Conservation (phyloP, 257 asterid genomes). For the Anisodus tanguticus region DNA sequence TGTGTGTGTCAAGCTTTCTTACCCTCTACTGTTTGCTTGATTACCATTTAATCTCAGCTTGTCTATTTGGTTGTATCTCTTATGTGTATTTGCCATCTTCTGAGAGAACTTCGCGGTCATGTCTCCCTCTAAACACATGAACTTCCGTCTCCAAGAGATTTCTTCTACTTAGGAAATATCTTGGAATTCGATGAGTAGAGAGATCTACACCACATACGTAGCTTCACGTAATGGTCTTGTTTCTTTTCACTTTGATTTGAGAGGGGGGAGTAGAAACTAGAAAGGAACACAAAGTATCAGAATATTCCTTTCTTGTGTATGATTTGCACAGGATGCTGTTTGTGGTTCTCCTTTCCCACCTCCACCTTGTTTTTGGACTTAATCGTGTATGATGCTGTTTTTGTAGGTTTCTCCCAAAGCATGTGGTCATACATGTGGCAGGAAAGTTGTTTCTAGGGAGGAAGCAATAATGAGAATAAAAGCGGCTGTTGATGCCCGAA, state of each 20-base stretch:
- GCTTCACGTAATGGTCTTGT: background rate
- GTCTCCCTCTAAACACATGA: background rate
- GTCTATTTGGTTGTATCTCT: background rate
- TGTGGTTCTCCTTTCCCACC: background rate
- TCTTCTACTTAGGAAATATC: background rate
- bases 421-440: slow-evolving; percentile 92
- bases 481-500: slow-evolving; percentile 95
- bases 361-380: slow-evolving; percentile 19
- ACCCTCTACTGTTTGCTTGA: background rate
- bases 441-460: slow-evolving; percentile 86
- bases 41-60: slow-evolving; percentile 8
- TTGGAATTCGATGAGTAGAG: slow-evolving; percentile 1
- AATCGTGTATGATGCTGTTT: slow-evolving; percentile 32
- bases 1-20: slow-evolving; percentile 5
- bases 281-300: background rate
- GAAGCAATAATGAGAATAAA: slow-evolving; percentile 79
- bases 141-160: slow-evolving; percentile 24
- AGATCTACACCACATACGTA: background rate
- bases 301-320: background rate
- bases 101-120: background rate
- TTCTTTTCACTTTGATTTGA: background rate
- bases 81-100: background rate
- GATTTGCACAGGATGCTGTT: background rate
- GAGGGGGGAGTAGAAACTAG: background rate
- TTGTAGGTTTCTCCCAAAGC: slow-evolving; percentile 91